These are phyloP conservation scores for Ophiostoma sp. DNA, from an alignment of 2,329 filamentous ascomycete species.

Conservation along the genomic window DNA sequence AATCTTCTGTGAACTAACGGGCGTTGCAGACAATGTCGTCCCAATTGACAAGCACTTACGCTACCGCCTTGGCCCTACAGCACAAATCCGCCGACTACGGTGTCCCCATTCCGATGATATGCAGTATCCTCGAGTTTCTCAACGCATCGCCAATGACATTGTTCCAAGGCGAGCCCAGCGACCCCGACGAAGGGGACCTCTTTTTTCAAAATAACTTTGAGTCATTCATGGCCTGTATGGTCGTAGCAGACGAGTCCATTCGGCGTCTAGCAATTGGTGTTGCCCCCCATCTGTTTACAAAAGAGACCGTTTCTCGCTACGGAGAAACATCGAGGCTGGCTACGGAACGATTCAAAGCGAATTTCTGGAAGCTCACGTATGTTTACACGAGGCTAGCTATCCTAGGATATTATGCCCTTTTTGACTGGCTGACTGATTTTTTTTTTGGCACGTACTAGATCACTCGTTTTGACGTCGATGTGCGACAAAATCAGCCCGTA, in stretches of 20 bases:
- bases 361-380: slow-evolving; percentile 57
- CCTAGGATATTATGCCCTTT: background rate
- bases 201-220: slow-evolving; percentile 51
- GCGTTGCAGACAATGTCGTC: slow-evolving; percentile 41
- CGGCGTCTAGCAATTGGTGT: slow-evolving; percentile 51
- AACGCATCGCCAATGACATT: slow-evolving; percentile 54
- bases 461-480: slow-evolving; percentile 48
- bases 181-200: slow-evolving; percentile 38
- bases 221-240: slow-evolving; percentile 55
- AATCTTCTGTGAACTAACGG: background rate
- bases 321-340: slow-evolving; percentile 41
- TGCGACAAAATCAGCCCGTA: slow-evolving; percentile 50
- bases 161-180: slow-evolving; percentile 44
- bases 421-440: background rate
- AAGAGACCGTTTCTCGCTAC: slow-evolving; percentile 40
- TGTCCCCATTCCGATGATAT: slow-evolving; percentile 47
- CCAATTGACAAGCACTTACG: slow-evolving; percentile 42
- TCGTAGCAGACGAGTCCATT: slow-evolving; percentile 53
- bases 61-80: slow-evolving; percentile 43
- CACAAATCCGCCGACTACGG: slow-evolving; percentile 44
- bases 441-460: slow-evolving; percentile 29
- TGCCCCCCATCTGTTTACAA: slow-evolving; percentile 50
- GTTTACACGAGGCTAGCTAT: slow-evolving; percentile 23
- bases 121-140: slow-evolving; percentile 59
- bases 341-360: slow-evolving; percentile 43